These are phyloP conservation scores for Arxiozyma slooffiae DNA, from an alignment of 1,139 yeast species.

Conservation along the genomic window DNA sequence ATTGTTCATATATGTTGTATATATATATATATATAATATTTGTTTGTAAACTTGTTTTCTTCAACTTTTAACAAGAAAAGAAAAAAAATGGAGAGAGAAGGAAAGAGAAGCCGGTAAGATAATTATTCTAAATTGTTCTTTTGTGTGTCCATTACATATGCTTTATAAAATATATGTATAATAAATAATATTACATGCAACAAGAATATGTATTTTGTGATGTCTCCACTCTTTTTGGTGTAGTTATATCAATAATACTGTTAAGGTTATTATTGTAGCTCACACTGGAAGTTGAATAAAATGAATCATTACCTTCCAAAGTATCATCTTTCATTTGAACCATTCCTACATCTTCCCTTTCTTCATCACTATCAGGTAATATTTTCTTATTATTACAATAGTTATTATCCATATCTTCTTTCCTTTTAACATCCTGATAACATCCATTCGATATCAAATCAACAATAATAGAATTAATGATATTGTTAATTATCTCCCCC, in stretches of 20 bases:
- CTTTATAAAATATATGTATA: background rate
- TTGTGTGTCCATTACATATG: background rate
- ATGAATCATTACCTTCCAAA: conserved; percentile 5
- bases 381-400: conserved; percentile 9
- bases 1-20: background rate
- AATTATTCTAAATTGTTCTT: background rate
- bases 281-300: background rate
- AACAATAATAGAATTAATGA: conserved; percentile 24
- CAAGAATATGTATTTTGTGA: background rate
- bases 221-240: background rate
- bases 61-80: no score
- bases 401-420: conserved; percentile 8
- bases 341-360: background rate
- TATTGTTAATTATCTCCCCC: conserved; percentile 25
- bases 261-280: background rate
- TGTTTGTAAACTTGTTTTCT: no score
- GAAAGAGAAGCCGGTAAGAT: no score
- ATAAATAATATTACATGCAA: background rate
- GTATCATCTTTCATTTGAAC: background rate
- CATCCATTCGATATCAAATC: conserved; percentile 28
- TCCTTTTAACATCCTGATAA: conserved; percentile 18
- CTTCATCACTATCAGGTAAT: background rate
- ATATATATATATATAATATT: background rate
- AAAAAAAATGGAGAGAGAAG: no score
- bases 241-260: background rate